Evolutionary conservation across 164 flowering plant species (phyloP), one percentile per base, ranked within the genome.

Genomic region (Platanus orientalis): DNA sequence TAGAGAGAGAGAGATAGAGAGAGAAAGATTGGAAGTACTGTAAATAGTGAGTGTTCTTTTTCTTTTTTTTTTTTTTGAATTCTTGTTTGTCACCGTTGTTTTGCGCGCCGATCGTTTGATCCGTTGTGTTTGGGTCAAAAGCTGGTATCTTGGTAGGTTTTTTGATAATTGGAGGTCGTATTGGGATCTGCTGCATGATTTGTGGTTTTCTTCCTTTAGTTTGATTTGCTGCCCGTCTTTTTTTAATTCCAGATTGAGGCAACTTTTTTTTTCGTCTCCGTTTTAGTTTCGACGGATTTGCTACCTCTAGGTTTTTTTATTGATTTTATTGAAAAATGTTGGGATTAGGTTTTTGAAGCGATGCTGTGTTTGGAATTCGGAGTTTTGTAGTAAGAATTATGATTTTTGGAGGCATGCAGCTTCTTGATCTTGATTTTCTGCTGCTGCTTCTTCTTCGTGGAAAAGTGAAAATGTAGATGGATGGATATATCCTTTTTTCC

Each of bases 91-190:
- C n/a, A 20, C 36, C 36, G 25, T 65, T 30, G 44, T 13, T 7
- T 64, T 29, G 60, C 12, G 0, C 7, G 30, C 24, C 12, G 56
- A 61, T 63, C 65, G 36, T 36, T 21, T 64, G 71, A 70, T 72
- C 71, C 65, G 58, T 54, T 39, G 36, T 56, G 12, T 44, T 62
- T 48, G 30, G 21, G n/a, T 56, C 11, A 49, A 48, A 61, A 29
- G 11, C 21, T 54, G 17, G 29, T 3, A 20, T 45, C 54, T 59
- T 45, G 24, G 21, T 13, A 4, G 44, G 26, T n/a, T 54, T 34
- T 54, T 24, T 32, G 10, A 12, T 47, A 11, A 12, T 51, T 61
- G 29, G 25, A 7, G 30, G 40, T 50, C 60, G 9, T 24, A 60
- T 50, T 58, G 48, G 25, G 58, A 51, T 57, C 48, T 39, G 34